Conservation (phyloP, 441 rosid species). For the Erodium texanum region DNA sequence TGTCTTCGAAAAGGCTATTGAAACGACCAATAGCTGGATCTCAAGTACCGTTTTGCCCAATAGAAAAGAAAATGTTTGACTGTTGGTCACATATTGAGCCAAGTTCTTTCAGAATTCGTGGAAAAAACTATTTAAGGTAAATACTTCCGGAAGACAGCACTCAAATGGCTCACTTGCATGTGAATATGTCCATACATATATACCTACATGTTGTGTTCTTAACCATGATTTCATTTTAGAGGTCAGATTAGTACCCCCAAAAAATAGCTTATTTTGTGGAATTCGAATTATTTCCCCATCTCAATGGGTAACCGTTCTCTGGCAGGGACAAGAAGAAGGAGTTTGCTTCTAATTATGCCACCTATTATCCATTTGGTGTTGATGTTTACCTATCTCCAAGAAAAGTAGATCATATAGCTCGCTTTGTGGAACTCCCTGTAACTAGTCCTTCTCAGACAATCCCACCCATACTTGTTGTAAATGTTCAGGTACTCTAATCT, state of each 20-base stretch:
- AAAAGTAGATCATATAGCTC: constrained; percentile 72
- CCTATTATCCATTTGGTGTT: constrained; percentile 83
- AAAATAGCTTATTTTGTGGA: too few relatives aligned
- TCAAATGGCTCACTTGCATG: background rate
- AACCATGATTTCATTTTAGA: too few relatives aligned
- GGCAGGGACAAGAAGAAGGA: constrained; percentile 85
- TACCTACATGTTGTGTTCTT: too few relatives aligned
- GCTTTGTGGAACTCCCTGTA: constrained; percentile 63
- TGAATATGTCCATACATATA: background rate
- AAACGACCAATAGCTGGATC: constrained; percentile 76
- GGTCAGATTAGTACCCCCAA: too few relatives aligned
- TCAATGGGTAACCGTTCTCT: constrained; percentile 13
- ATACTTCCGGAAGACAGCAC: constrained; percentile 14
- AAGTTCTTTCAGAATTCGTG: constrained; percentile 63
- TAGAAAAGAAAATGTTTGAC: constrained; percentile 77
- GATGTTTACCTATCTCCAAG: constrained; percentile 69
- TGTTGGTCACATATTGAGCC: constrained; percentile 81
- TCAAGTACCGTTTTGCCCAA: constrained; percentile 79
- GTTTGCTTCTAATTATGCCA: constrained; percentile 54
- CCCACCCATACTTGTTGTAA: constrained; percentile 70
- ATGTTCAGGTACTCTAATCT: constrained; percentile 56
- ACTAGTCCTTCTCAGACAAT: constrained; percentile 41
- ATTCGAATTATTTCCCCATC: too few relatives aligned
- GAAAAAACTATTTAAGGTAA: constrained; percentile 59
- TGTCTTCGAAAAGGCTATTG: constrained; percentile 58